Evolutionary conservation across 2,329 filamentous ascomycete species (phyloP), one percentile per base, ranked within the genome.

Genomic region (Rutstroemia sydowiana): DNA sequence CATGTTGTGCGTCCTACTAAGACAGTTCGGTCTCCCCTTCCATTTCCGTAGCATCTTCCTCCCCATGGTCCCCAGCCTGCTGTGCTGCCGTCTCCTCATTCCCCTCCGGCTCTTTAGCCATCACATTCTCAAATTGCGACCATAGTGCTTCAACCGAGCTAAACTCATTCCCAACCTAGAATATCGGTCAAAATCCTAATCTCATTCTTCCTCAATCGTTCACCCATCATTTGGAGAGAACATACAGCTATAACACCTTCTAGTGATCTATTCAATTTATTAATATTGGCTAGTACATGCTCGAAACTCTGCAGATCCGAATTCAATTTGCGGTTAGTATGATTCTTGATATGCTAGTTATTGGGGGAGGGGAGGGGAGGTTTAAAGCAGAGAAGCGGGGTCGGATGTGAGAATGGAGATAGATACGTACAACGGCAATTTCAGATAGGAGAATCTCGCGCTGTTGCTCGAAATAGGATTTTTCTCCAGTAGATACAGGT

Each of bases 51-150:
- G 13, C 20, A 26, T 59, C 57, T 20, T 53, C 59, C 51, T 57
- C 53, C 6, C 10, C 20, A 7, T 37, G 34, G 1, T 14, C 32
- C 51, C 18, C 36, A 11, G 3, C 13, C 32, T 34, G 23, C 34
- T 18, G 18, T 11, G 21, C 30, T 1, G 11, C 18, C 13, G 30
- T 13, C 16, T n/a, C 5, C 20, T 16, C 5, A n/a, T 13, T 45
- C 51, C 61, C 61, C 63, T 39, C 67, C 61, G 11, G 58, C 63
- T 85, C 78, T 63, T 85, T 88, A 8, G 81, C 88, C 91, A 96
- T 97, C 61, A 97, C 91, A 60, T 85, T 87, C 72, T 98, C 93
- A 65, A 98, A 97, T 64, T 95, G 89, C 36, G 88, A 95, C 93
- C 93, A 98, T 14, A 98, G 77, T 28, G 89, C 90, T 69, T 98